Base-by-base conservation (phyloP, 805 yeast genomes). In the Metschnikowia drakensbergensis region DNA sequence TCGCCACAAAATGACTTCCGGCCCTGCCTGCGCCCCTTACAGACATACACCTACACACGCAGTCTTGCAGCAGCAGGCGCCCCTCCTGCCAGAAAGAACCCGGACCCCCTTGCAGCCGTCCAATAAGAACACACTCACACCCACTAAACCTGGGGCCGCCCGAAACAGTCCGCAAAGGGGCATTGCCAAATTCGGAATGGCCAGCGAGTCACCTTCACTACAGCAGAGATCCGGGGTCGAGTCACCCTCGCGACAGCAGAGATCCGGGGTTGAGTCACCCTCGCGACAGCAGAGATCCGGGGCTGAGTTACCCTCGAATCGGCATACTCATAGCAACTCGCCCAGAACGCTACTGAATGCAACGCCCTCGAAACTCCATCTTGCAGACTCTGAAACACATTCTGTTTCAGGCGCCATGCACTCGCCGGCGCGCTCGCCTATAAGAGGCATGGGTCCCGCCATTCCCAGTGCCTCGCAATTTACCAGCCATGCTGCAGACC, bases 351-450 rank as follows among this genome's bases (percentile, higher is more conserved):
- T 13, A 6, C 35, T 6, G 17, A 7, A 7, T 11, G 29, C 30
- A 4, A 13, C 34, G 25, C 35, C 34, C 28, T n/a, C 43, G 10
- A 30, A 22, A 30, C 9, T 13, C 9, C 23, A 7, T 32, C 4
- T 5, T 23, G 36, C 43, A 26, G 36, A 25, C 2, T 11, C 36
- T 40, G 36, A 40, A 31, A 31, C 36, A 17, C 28, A 6, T 23
- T n/a, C 30, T n/a, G 35, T 13, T 11, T 31, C 43, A 23, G 31
- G 7, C 43, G 4, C 7, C 29, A 23, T 25, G 43, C 36, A 30
- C 29, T 40, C 43, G 29, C 43, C 43, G 23, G 35, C 22, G 17
- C 43, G 35, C 43, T 30, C 43, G 29, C 36, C 43, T 40, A 40
- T 40, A 40, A 40, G 23, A 40, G 29, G 27, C 28, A 4, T 13